Percentiles rank a stretch among this genome's conserved stretches.
Conservation (phyloP, 176 grass and related monocot genomes). For the Cocos nucifera region DNA sequence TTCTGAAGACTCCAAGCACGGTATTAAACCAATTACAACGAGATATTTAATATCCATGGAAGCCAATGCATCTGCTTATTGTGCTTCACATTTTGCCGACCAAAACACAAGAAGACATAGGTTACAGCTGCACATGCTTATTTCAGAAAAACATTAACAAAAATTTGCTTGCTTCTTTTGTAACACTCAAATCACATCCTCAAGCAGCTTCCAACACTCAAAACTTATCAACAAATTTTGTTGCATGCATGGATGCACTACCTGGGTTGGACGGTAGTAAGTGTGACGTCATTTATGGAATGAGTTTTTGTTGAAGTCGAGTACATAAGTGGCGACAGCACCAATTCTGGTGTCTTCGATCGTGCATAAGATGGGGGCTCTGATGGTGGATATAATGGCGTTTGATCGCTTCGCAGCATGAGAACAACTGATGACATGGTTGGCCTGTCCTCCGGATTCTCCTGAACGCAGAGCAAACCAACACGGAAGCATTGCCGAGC, state of each 20-base stretch:
- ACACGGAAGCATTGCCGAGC: constrained; percentile 57
- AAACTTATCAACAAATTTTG: no score
- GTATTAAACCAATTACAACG: no score
- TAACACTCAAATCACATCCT: no score
- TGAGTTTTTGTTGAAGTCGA: constrained; percentile 42
- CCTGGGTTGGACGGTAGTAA: constrained; percentile 56
- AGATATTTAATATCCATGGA: no score
- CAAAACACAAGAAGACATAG: no score
- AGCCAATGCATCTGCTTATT: no score
- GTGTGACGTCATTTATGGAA: constrained; percentile 72
- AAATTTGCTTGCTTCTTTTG: no score
- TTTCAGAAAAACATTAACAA: no score
- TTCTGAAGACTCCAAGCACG: no score
- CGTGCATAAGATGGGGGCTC: constrained; percentile 36
- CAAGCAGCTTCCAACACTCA: no score
- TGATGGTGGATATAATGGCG: constrained; percentile 25
- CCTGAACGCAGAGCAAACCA: constrained; percentile 83
- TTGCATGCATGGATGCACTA: constrained; percentile 4
- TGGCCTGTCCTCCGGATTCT: constrained; percentile 57
- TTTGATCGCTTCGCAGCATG: constrained; percentile 65
- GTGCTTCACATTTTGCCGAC: no score
- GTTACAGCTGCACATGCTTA: no score
- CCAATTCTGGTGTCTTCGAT: constrained; percentile 22
- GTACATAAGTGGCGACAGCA: constrained; percentile 29
- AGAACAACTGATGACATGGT: constrained; percentile 67